phyloP scores from a whole-genome alignment of 2,329 filamentous ascomycete species.

The Gaeumannomyces tritici region DNA sequence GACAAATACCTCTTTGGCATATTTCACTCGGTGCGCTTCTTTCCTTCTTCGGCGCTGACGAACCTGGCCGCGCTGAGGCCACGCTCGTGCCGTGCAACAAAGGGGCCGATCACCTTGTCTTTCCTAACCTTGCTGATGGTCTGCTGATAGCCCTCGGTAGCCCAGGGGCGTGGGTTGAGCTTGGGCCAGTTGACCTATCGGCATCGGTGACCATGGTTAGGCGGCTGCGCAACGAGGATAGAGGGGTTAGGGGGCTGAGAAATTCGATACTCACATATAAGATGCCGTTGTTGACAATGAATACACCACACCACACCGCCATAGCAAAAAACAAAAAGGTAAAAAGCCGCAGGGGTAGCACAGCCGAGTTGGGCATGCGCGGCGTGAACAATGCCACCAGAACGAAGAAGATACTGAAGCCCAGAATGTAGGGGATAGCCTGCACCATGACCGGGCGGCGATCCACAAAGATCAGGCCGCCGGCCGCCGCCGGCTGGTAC shows the following conservation, averaged over 20 bases:
- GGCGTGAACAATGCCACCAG: constrained; percentile 65
- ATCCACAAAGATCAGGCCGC: constrained; percentile 76
- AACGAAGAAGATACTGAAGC: constrained; percentile 77
- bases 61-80: constrained; percentile 76
- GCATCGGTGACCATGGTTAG: background rate
- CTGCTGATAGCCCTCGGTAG: constrained; percentile 80
- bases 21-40: constrained; percentile 85
- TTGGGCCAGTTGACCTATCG: constrained; percentile 98
- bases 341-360: constrained; percentile 77
- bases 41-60: constrained; percentile 86
- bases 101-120: constrained; percentile 68
- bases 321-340: constrained; percentile 68
- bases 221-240: no score
- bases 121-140: constrained; percentile 75
- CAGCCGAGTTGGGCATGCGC: constrained; percentile 59
- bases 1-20: background rate
- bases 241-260: background rate
- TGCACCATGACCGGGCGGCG: constrained; percentile 80
- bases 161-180: constrained; percentile 79
- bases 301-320: constrained; percentile 61
- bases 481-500: constrained; percentile 66
- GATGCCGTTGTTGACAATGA: constrained; percentile 78
- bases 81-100: constrained; percentile 67
- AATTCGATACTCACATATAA: constrained; percentile 66
- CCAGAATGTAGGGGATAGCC: constrained; percentile 83